These are phyloP conservation scores for Rhodosporidiobolus odoratus DNA, from an alignment of 768 basidiomycete genomes.

Conservation along the genomic window DNA sequence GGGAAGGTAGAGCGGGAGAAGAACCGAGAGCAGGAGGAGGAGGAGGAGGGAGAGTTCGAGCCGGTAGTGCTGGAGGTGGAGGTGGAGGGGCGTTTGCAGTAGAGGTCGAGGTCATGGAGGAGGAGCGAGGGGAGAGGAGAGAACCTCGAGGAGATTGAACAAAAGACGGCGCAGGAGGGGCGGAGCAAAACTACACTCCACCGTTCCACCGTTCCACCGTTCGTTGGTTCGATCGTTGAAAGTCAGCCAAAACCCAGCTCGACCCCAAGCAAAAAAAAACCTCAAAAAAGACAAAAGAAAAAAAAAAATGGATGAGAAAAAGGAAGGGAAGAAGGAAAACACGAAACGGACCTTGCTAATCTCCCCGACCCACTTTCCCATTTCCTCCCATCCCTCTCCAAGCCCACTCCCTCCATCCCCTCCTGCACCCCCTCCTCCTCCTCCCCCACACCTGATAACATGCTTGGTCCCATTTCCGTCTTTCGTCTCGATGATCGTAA, in stretches of 20 bases:
- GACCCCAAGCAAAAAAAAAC: too few species aligned
- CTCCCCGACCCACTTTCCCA: constrained; percentile 24
- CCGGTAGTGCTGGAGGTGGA: neutral
- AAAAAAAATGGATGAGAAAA: neutral
- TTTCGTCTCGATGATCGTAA: constrained; percentile 33
- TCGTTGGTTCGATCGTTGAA: too few species aligned
- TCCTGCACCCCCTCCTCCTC: constrained; percentile 4
- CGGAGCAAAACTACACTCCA: constrained; percentile 8
- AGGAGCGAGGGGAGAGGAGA: neutral
- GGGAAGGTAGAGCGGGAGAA: neutral
- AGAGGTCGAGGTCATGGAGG: neutral
- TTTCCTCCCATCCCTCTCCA: constrained; percentile 33
- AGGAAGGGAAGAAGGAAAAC: neutral
- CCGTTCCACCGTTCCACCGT: too few species aligned
- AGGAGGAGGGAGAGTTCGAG: neutral
- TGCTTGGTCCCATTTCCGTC: constrained; percentile 26
- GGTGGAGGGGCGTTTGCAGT: neutral
- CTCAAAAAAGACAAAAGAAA: neutral
- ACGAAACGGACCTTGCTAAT: constrained; percentile 20
- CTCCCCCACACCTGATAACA: constrained; percentile 16
- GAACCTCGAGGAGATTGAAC: neutral
- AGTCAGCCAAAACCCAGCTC: too few species aligned
- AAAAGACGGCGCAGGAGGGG: neutral
- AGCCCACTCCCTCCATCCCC: neutral
- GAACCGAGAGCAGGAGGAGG: neutral